These are phyloP conservation scores for Alternaria dauci DNA, from an alignment of 2,329 filamentous ascomycete genomes.

Conservation along the genomic window DNA sequence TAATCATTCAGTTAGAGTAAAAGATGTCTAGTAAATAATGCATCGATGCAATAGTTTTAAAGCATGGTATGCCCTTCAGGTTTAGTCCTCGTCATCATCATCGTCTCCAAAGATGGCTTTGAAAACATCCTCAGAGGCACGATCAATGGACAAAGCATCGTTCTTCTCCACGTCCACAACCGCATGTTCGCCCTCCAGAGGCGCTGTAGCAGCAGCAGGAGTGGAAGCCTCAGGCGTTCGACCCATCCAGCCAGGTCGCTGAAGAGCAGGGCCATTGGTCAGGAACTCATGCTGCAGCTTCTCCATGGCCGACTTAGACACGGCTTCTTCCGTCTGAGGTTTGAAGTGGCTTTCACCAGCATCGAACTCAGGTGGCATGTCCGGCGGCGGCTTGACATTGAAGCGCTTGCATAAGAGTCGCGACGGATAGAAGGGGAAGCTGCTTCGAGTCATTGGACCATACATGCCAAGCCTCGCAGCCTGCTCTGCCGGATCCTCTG, in stretches of 20 bases:
- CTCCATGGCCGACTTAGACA: constrained; percentile 63
- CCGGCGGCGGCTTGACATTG: constrained; percentile 78
- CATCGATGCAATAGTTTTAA: background rate
- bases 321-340: constrained; percentile 54
- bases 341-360: constrained; percentile 43
- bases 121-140: constrained; percentile 82
- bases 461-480: constrained; percentile 94
- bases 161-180: constrained; percentile 76
- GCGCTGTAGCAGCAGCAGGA: constrained; percentile 1
- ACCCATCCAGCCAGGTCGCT: constrained; percentile 44
- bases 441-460: constrained; percentile 81
- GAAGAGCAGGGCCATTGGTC: constrained; percentile 36
- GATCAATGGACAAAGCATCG: constrained; percentile 76
- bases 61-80: background rate
- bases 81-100: constrained; percentile 58
- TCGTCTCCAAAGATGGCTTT: constrained; percentile 93
- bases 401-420: constrained; percentile 93
- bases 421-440: constrained; percentile 77
- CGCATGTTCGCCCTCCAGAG: constrained; percentile 30
- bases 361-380: constrained; percentile 63
- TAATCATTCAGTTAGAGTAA: background rate
- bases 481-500: constrained; percentile 79
- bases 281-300: constrained; percentile 45
- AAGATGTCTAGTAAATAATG: background rate
- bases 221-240: constrained; percentile 5